phyloP scores from a whole-genome alignment of 768 basidiomycete species.

The Boletus eberwhitei region DNA sequence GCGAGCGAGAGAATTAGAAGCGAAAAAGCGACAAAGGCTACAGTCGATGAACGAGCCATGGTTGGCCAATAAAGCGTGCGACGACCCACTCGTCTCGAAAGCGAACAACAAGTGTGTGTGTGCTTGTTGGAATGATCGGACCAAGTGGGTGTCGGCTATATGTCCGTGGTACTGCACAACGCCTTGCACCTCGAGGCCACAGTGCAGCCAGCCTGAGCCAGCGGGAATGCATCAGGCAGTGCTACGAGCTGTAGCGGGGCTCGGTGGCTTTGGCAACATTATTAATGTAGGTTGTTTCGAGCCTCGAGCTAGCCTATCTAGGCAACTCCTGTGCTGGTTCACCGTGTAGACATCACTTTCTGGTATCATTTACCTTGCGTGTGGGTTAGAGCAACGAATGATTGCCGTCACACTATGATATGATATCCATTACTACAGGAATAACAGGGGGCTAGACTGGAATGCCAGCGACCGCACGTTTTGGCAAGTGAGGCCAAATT shows the following conservation, averaged over 20 bases:
- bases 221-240: conserved; percentile 20
- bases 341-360: background rate
- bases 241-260: background rate
- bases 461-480: background rate
- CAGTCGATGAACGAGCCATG: conserved; percentile 26
- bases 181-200: conserved; percentile 22
- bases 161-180: conserved; percentile 8
- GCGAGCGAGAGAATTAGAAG: conserved; percentile 30
- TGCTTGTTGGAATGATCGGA: conserved; percentile 4
- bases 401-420: background rate
- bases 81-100: conserved; percentile 5
- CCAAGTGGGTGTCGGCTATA: conserved; percentile 17
- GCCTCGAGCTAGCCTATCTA: background rate
- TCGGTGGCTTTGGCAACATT: background rate
- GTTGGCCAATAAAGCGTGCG: background rate
- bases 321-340: background rate
- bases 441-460: background rate
- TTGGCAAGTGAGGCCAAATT: background rate
- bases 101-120: background rate
- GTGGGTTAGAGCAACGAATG: background rate
- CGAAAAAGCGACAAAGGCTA: conserved; percentile 20
- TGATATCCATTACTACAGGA: background rate
- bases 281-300: background rate
- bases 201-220: conserved; percentile 11
- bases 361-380: background rate